These are phyloP conservation scores for Orbilia javanica DNA, from an alignment of 2,329 filamentous ascomycete species.

Conservation along the genomic window DNA sequence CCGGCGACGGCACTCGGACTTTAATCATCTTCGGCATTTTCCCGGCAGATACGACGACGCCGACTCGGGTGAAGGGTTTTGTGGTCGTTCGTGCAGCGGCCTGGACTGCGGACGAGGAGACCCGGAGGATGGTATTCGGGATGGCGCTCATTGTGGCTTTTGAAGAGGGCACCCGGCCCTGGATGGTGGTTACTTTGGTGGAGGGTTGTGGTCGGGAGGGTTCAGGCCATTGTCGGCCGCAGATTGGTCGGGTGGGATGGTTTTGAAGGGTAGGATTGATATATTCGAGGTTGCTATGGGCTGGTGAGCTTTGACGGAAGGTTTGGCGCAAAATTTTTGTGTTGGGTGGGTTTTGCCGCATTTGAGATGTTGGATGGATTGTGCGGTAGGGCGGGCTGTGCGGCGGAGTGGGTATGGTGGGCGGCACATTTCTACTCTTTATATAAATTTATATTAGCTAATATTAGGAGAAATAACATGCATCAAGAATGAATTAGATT, in stretches of 20 bases:
- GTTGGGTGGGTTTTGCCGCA: conserved; percentile 24
- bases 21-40: conserved; percentile 84
- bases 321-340: conserved; percentile 39
- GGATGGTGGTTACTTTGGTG: not conserved
- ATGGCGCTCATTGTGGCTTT: conserved; percentile 15
- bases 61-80: conserved; percentile 63
- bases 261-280: not conserved
- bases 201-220: not conserved
- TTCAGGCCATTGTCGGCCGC: conserved; percentile 37
- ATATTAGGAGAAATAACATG: no score
- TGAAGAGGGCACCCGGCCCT: not conserved
- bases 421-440: no score
- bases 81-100: conserved; percentile 19
- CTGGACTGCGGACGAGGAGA: not conserved
- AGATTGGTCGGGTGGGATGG: conserved; percentile 1
- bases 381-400: no score
- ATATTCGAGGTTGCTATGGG: not conserved
- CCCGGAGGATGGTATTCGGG: conserved; percentile 12
- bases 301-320: conserved; percentile 1
- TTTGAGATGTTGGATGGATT: not conserved
- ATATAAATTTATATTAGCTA: no score
- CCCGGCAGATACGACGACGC: conserved; percentile 82
- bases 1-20: conserved; percentile 77
- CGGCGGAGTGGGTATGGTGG: no score
- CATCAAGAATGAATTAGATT: no score